Percentiles rank a stretch among this genome's conserved stretches.
phyloP scores from a whole-genome alignment of 1,139 yeast genomes.

The Protomyces pachydermus region DNA sequence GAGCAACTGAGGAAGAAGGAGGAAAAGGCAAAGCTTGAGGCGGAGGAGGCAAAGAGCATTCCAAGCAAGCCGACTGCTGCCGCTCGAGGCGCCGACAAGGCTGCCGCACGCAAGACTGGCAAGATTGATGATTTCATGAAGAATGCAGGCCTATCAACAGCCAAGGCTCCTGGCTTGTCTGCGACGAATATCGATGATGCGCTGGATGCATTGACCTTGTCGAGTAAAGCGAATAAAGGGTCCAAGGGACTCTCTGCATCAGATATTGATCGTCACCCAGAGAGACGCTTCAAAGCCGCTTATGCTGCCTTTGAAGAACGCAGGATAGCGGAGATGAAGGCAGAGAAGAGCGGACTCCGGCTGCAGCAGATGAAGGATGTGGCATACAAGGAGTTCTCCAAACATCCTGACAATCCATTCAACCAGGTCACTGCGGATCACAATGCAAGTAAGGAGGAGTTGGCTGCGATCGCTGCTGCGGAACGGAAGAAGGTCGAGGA shows the following conservation, averaged over 20 bases:
- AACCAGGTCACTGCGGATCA: conserved; percentile 64
- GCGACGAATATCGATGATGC: conserved; percentile 78
- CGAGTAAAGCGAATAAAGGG: conserved; percentile 39
- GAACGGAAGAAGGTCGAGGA: conserved; percentile 23
- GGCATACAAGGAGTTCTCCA: conserved; percentile 73
- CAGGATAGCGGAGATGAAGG: conserved; percentile 66
- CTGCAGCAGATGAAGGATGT: conserved; percentile 72
- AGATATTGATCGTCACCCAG: conserved; percentile 81
- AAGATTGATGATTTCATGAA: conserved; percentile 57
- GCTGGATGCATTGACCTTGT: conserved; percentile 61
- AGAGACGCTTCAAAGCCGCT: conserved; percentile 82
- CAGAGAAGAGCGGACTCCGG: conserved; percentile 76
- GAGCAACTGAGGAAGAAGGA: conserved; percentile 43
- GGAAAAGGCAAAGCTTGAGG: conserved; percentile 45
- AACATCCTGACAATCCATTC: conserved; percentile 77
- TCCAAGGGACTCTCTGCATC: conserved; percentile 48
- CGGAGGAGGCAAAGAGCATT: conserved; percentile 61
- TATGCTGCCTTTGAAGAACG: conserved; percentile 64
- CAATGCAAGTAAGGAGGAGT: conserved; percentile 39
- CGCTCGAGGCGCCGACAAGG: conserved; percentile 67
- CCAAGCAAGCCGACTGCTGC: conserved; percentile 54
- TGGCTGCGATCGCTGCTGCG: conserved; percentile 16
- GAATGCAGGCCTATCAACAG: conserved; percentile 26
- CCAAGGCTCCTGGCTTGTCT: conserved; percentile 48
- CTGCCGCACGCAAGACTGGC: conserved; percentile 58